Evolutionary conservation across 495 filamentous ascomycete genomes (phyloP).

Genomic region (Neurospora terricola): DNA sequence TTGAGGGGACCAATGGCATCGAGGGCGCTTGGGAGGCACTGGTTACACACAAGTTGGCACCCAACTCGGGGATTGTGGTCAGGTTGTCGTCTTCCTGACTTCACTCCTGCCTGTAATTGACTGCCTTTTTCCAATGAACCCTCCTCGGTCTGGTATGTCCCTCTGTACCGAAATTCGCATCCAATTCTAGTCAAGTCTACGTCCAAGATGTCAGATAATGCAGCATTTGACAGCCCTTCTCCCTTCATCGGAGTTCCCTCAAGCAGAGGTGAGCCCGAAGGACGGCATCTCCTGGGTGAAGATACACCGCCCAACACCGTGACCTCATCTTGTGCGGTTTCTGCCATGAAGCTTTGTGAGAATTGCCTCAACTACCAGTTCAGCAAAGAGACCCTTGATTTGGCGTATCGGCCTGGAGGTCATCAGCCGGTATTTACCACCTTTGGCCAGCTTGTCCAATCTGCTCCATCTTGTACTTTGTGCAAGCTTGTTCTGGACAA

Average conservation of each 20-base stretch:
- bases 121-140: too few relatives aligned
- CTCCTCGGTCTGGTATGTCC: too few relatives aligned
- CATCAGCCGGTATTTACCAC: not conserved
- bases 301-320: too few relatives aligned
- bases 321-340: too few relatives aligned
- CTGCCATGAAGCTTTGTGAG: not conserved
- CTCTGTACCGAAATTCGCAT: too few relatives aligned
- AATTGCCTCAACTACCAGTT: not conserved
- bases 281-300: too few relatives aligned
- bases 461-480: not conserved
- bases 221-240: too few relatives aligned
- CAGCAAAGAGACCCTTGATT: not conserved
- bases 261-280: too few relatives aligned
- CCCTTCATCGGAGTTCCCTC: too few relatives aligned
- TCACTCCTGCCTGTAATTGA: too few relatives aligned
- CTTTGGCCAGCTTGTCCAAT: not conserved
- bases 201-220: too few relatives aligned
- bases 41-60: not conserved
- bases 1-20: not conserved
- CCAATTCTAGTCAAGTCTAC: too few relatives aligned
- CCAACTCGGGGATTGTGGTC: not conserved
- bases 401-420: not conserved
- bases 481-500: not conserved
- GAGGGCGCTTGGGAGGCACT: slow-evolving; percentile 1
- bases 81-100: not conserved